Percentiles rank a stretch among this genome's conserved stretches.
phyloP scores from a whole-genome alignment of 1,284 basidiomycete species.

The Bondarzewia mesenterica region DNA sequence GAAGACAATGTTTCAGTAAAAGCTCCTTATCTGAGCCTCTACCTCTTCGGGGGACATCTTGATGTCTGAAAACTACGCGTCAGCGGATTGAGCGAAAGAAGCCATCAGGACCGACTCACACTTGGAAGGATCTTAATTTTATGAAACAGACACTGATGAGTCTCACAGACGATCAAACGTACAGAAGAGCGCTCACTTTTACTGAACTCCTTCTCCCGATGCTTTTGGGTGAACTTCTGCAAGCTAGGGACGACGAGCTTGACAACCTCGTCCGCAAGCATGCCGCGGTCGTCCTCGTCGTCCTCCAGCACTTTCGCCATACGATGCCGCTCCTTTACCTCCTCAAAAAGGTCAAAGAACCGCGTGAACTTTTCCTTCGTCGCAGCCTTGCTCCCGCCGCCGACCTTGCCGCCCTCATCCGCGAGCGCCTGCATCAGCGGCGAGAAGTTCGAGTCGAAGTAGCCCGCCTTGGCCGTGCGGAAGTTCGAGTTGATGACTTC shows the following conservation, averaged over 20 bases:
- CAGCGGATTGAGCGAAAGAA: conserved; percentile 8
- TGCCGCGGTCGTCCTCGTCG: conserved; percentile 47
- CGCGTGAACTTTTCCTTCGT: conserved; percentile 74
- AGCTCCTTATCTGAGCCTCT: conserved; percentile 56
- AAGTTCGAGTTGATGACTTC: conserved; percentile 59
- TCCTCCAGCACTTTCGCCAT: conserved; percentile 56
- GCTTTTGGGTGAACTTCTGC: conserved; percentile 64
- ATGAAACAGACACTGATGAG: background rate
- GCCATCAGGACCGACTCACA: conserved; percentile 37
- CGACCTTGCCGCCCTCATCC: conserved; percentile 57
- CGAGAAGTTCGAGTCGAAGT: conserved; percentile 75
- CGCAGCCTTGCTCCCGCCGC: conserved; percentile 38
- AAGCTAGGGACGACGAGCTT: conserved; percentile 69
- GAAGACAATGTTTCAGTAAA: conserved; percentile 32
- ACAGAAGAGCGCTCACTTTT: conserved; percentile 49
- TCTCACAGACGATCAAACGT: background rate
- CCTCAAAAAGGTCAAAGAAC: conserved; percentile 72
- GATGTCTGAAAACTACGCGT: conserved; percentile 45
- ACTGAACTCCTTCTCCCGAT: conserved; percentile 73
- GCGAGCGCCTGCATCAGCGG: conserved; percentile 64
- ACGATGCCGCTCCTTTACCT: conserved; percentile 65
- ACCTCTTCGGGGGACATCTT: conserved; percentile 70
- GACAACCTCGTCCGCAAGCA: conserved; percentile 61
- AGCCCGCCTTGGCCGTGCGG: conserved; percentile 70
- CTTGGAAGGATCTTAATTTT: conserved; percentile 62